These are phyloP conservation scores for Copromyces sp. DNA, from an alignment of 495 filamentous ascomycete species.

Conservation along the genomic window DNA sequence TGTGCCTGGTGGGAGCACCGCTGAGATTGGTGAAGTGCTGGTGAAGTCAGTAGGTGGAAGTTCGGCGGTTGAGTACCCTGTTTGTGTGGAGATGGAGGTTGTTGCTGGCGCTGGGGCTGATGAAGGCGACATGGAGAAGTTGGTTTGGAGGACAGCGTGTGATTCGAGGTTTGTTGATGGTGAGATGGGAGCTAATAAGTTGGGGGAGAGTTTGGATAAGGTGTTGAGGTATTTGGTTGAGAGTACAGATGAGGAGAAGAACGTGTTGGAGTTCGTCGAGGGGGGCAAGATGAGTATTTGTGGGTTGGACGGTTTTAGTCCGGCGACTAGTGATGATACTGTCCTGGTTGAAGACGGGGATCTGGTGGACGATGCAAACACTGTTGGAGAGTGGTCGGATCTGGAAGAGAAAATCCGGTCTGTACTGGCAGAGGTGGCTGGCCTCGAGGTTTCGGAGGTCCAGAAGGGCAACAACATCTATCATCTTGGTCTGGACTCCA, in stretches of 20 bases:
- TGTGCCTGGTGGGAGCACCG: neutral
- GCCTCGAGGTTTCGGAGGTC: conserved; percentile 50
- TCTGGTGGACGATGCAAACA: neutral
- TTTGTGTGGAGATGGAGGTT: conserved; percentile 71
- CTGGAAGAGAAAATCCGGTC: conserved; percentile 45
- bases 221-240: neutral
- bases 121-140: conserved; percentile 21
- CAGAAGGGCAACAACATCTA: conserved; percentile 59
- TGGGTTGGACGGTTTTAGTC: neutral
- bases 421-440: conserved; percentile 55
- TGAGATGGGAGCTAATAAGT: neutral
- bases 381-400: conserved; percentile 26
- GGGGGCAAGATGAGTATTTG: neutral
- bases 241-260: neutral
- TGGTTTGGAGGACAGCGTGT: conserved; percentile 63
- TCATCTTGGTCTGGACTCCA: conserved; percentile 80
- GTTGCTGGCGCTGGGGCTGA: neutral
- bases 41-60: conserved; percentile 48
- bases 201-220: neutral
- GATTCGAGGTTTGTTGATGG: conserved; percentile 41
- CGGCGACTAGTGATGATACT: neutral
- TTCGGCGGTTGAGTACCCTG: conserved; percentile 62
- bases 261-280: neutral
- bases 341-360: neutral
- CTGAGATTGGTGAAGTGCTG: neutral